Base-by-base conservation (phyloP, 306 rosid species). In the Acmispon strigosus region DNA sequence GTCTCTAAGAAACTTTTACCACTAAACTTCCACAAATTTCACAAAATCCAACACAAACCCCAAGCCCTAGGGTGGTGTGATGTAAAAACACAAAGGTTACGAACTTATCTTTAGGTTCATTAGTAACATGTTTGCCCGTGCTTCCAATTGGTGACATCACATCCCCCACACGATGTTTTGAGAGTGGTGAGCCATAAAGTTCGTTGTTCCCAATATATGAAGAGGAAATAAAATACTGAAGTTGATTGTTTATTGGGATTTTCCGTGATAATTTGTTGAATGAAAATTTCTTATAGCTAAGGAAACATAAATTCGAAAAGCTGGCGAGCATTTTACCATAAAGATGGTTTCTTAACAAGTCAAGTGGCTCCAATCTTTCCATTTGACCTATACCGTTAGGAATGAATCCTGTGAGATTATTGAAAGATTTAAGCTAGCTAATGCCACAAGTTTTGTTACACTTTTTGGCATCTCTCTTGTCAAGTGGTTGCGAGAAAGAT, bases 121-220 rank as follows among this genome's bases (percentile, higher is more conserved):
- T 3, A 5, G 1, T 8, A 0, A 0, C 47, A 45, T 29, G 41
- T 15, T 10, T 5, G 3, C 19, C 11, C 1, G 4, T 1, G 27
- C 34, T 66, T 8, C 4, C 2, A 0, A 3, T 2, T 8, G 49
- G 7, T 3, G 42, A 37, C 14, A 36, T 11, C 13, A 2, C 19
- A 32, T 67, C 70, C 7, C 10, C 52, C 4, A 7, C 55, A 10
- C 83, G 74, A 0, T 3, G 32, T 37, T 60, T 12, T 1, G 1
- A 4, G 18, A 83, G 68, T 2, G 80, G 80, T 1, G 5, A 11
- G 8, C 84, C 82, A 50, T 82, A 83, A 50, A 80, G 84, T 7
- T 59, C 19, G 4, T 0, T 27, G 8, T 83, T 80, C 6, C 82
- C 82, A 2, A 0, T 1, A 12, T 48, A 84, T 18, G 48, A 5